These are phyloP conservation scores for Dendrostoma leiphaemia DNA, from an alignment of 2,329 filamentous ascomycete species.

Conservation along the genomic window DNA sequence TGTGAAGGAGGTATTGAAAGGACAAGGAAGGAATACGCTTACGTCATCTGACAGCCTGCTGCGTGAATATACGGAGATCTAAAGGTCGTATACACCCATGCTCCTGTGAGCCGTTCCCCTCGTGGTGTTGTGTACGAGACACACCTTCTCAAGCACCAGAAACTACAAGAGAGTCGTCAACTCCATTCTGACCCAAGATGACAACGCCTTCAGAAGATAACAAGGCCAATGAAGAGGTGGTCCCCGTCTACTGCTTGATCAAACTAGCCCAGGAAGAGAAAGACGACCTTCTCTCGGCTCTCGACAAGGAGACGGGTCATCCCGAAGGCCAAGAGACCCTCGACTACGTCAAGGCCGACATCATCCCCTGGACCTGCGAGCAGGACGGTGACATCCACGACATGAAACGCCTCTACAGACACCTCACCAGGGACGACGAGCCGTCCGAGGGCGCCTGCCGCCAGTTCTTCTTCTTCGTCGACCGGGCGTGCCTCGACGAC, in stretches of 20 bases:
- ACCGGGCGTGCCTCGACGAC: background rate
- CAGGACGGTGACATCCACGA: background rate
- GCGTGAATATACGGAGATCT: no score
- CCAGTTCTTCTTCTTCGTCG: background rate
- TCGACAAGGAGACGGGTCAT: background rate
- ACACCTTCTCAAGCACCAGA: background rate
- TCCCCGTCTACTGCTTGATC: background rate
- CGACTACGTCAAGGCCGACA: background rate
- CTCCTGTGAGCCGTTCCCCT: no score
- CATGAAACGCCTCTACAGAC: background rate
- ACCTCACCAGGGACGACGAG: background rate
- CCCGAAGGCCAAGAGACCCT: background rate
- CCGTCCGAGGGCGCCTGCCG: background rate
- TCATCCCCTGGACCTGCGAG: background rate
- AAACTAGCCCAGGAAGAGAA: background rate
- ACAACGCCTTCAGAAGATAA: background rate
- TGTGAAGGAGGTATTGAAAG: no score
- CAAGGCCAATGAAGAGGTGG: background rate
- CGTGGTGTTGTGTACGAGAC: background rate
- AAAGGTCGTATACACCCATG: no score
- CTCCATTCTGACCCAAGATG: background rate
- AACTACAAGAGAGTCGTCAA: no score
- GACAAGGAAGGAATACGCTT: no score
- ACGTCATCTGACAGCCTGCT: no score
- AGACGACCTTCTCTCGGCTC: background rate